Evolutionary conservation across 2,329 filamentous ascomycete genomes (phyloP), one percentile per base, ranked within the genome.

Genomic region (Lomentospora prolificans): DNA sequence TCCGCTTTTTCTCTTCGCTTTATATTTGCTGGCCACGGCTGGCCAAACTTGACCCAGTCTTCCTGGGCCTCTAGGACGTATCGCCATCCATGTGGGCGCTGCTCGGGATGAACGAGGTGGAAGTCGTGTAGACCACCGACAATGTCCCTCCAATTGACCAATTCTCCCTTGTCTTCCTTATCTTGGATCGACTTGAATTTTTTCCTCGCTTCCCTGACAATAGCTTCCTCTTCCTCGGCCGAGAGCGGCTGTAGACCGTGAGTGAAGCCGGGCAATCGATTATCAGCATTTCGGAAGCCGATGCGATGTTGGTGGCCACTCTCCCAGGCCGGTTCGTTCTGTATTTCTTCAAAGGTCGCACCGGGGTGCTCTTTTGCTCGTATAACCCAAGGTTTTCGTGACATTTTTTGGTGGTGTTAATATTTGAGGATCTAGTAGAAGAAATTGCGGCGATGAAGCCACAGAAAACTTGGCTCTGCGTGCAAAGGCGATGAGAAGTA

Each of bases 1-100:
- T 66, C 51, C 12, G 51, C 51, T 56, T 60, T 58, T 33, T 61
- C 59, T 55, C 62, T 50, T 48, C 66, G 51, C 57, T 67, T 61
- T 25, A 63, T 59, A 60, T 80, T 80, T 0, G 71, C 69, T 0
- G 74, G 75, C 76, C 76, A 80, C 1, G 69, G 61, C 58, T 79
- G 67, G 6, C 69, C 61, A 36, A 74, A 69, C 62, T 77, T 79
- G 56, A 79, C 67, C 64, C 70, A 75, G 53, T 75, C 69, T 57
- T 80, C 76, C 0, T 73, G 74, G 8, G 69, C 67, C 33, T 78
- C 66, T 0, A 80, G 64, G 9, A 78, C 73, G 60, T 74, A 77
- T 33, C 77, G 66, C 76, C 77, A 79, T 6, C 74, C 72, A 3
- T 69, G 53, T 3, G 74, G 72, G 55, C 72, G 70, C 30, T 73